Evolutionary conservation across 306 rosid genomes (phyloP).

Genomic region (Cercis canadensis): DNA sequence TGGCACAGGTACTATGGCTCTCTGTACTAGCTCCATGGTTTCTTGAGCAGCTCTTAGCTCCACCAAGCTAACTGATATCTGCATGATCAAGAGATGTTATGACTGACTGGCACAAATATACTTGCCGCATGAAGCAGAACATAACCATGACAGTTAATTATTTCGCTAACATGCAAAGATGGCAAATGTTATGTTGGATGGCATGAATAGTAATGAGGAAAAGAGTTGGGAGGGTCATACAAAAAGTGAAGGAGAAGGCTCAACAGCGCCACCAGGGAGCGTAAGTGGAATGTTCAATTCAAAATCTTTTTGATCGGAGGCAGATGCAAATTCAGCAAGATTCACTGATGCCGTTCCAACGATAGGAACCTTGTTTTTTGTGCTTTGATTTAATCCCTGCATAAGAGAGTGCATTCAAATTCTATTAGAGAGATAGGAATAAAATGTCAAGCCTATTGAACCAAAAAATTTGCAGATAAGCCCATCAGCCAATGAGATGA

Average conservation of each 20-base stretch:
- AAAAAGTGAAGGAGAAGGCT: conserved; percentile 64
- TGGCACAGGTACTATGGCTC: conserved; percentile 62
- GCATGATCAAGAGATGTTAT: conserved; percentile 31
- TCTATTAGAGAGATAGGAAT: neutral
- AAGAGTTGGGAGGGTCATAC: conserved; percentile 50
- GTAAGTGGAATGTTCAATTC: conserved; percentile 74
- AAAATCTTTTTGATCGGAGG: conserved; percentile 72
- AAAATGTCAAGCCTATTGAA: neutral
- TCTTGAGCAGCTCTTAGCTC: conserved; percentile 81
- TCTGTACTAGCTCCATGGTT: conserved; percentile 62
- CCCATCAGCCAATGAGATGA: neutral
- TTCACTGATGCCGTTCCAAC: conserved; percentile 84
- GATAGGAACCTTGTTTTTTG: conserved; percentile 71
- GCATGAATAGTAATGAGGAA: no score
- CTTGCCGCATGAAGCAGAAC: neutral
- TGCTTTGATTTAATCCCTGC: conserved; percentile 83
- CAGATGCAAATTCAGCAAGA: conserved; percentile 82
- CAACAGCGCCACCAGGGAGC: conserved; percentile 54
- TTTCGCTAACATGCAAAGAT: neutral
- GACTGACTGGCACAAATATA: neutral
- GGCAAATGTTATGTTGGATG: neutral
- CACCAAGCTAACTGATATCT: conserved; percentile 84
- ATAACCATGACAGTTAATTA: neutral
- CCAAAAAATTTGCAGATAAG: neutral
- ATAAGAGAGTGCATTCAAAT: conserved; percentile 24